Evolutionary conservation across 2,329 filamentous ascomycete species (phyloP).

Genomic region (Diaporthe ampelina): DNA sequence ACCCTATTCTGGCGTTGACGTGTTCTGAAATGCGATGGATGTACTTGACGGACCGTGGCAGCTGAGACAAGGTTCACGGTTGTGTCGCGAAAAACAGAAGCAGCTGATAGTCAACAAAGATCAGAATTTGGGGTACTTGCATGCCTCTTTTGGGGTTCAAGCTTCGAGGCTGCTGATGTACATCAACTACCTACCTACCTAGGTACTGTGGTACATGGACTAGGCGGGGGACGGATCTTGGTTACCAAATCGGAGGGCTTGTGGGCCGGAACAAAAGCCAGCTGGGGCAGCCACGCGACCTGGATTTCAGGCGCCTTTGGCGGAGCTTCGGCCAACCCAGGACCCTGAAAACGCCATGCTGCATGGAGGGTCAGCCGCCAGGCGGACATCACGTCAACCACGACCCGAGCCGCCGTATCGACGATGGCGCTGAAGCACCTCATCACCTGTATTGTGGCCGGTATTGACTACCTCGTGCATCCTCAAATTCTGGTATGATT

Average conservation of each 20-base stretch:
- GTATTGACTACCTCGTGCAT: conserved; percentile 56
- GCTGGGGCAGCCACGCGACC: conserved; percentile 3
- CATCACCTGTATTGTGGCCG: conserved; percentile 52
- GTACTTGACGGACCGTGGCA: neutral
- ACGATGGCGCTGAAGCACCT: conserved; percentile 41
- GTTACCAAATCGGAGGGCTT: neutral
- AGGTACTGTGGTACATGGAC: no score
- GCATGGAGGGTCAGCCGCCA: neutral
- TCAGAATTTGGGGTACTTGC: neutral
- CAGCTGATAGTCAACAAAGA: neutral
- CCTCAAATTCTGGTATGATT: conserved; percentile 53
- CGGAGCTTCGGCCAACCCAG: neutral
- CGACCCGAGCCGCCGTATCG: conserved; percentile 14
- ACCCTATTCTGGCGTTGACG: neutral
- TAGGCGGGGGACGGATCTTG: neutral
- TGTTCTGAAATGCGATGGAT: neutral
- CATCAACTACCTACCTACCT: no score
- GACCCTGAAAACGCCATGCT: neutral
- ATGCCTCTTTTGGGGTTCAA: neutral
- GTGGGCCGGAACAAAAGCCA: no score
- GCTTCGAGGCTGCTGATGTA: neutral
- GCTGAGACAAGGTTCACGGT: neutral
- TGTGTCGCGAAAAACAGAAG: neutral
- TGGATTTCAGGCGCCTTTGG: neutral
- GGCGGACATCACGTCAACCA: conserved; percentile 23